A percentile compares a stretch with the other conserved stretches of the same genome.
Conservation (phyloP, 345 rosid species). For the Draba incana region DNA sequence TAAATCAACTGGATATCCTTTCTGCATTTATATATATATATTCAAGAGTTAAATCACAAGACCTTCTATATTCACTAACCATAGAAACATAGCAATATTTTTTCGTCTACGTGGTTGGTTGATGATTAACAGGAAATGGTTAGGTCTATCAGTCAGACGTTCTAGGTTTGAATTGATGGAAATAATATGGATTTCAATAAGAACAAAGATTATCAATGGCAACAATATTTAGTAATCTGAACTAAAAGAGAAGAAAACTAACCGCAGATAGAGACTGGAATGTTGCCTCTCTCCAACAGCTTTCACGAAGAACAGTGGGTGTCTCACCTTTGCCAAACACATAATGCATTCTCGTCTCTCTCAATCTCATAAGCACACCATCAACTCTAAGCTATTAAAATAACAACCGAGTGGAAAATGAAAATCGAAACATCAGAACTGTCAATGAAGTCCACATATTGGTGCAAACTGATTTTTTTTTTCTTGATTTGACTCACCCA, state of each 20-base stretch:
- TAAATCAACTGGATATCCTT: conserved; percentile 80
- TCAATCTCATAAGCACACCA: conserved; percentile 91
- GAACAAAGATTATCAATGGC: neutral
- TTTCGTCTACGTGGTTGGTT: neutral
- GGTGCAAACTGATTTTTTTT: too few relatives aligned
- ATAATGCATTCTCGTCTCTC: conserved; percentile 92
- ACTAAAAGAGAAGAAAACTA: conserved; percentile 41
- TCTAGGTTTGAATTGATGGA: neutral
- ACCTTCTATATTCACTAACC: neutral
- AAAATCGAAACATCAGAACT: neutral
- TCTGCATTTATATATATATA: conserved; percentile 53
- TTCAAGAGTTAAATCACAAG: conserved; percentile 14
- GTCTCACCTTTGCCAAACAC: conserved; percentile 51
- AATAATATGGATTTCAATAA: neutral
- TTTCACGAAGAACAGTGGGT: conserved; percentile 76
- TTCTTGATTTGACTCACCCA: conserved; percentile 99
- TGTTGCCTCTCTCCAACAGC: conserved; percentile 93
- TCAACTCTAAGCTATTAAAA: conserved; percentile 88
- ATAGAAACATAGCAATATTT: conserved; percentile 1
- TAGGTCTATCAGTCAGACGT: neutral
- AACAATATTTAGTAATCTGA: conserved; percentile 1
- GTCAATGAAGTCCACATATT: too few relatives aligned
- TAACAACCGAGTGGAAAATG: conserved; percentile 9
- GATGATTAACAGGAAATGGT: conserved; percentile 16
- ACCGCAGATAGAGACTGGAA: conserved; percentile 75